Evolutionary conservation across 495 filamentous ascomycete genomes (phyloP).

Genomic region (Rostrohypoxylon terebratum): DNA sequence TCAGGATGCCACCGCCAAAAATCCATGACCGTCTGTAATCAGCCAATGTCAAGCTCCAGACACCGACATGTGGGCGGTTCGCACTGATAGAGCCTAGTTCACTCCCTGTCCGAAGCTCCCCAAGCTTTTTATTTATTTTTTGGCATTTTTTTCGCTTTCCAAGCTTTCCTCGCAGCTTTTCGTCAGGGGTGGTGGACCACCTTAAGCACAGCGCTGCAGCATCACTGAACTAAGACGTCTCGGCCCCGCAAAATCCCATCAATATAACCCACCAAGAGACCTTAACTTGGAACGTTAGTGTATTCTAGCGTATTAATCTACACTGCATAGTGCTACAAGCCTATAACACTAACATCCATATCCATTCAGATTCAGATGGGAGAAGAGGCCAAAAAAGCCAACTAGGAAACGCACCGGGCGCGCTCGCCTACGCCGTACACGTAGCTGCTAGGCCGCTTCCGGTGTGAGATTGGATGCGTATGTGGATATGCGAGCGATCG

Average conservation of each 20-base stretch:
- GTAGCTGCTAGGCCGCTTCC: constrained; percentile 27
- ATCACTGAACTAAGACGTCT: background rate
- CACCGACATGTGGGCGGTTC: constrained; percentile 26
- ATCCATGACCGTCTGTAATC: constrained; percentile 17
- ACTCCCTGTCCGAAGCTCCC: constrained; percentile 26
- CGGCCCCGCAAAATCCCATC: constrained; percentile 27
- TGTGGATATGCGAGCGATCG: constrained; percentile 6
- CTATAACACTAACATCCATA: too few relatives aligned
- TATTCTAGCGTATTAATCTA: background rate
- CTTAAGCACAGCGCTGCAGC: background rate
- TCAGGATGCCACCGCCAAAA: constrained; percentile 24
- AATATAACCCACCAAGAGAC: background rate
- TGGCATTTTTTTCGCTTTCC: background rate
- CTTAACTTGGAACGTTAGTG: constrained; percentile 1
- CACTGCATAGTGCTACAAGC: background rate
- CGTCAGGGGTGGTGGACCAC: constrained; percentile 2
- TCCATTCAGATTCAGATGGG: background rate
- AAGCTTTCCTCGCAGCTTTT: background rate
- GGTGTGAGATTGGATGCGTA: background rate
- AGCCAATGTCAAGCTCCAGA: constrained; percentile 38
- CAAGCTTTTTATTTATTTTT: background rate
- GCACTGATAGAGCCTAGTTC: constrained; percentile 20
- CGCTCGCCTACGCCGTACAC: constrained; percentile 34
- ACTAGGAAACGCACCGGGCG: constrained; percentile 13
- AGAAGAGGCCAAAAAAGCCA: constrained; percentile 8